Base-by-base conservation (phyloP, 2,329 filamentous ascomycete genomes). In the Akanthomyces dipterigenus region DNA sequence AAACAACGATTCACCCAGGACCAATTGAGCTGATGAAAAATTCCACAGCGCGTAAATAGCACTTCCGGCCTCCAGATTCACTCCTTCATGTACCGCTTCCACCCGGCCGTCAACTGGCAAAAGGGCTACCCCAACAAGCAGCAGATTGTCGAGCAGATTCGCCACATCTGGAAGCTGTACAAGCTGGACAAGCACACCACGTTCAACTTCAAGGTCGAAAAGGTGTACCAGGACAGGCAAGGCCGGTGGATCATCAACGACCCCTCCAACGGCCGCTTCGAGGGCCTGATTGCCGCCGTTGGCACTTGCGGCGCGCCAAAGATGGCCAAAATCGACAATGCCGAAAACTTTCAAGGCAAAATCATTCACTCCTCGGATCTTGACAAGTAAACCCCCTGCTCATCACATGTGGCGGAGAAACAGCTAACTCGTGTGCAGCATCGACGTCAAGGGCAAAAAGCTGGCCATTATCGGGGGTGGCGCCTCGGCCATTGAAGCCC, bases 51-150 rank as follows among this genome's bases (percentile, higher is more conserved):
- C 72, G 89, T 95, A 45, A 93, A 95, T 76, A 89, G 89, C 56
- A 93, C 89, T 0, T 93, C 89, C 0, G 85, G 89, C 18, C 81
- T 96, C 0, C 90, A 95, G 69, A 93, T 96, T 24, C 90, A 96
- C 71, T 90, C 87, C 22, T 73, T 93, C 62, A 95, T 95, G 90
- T 96, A 93, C 72, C 84, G 91, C 24, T 96, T 96, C 71, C 89
- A 93, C 66, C 91, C 91, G 0, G 89, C 88, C 0, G 84, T 96
- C 1, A 80, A 83, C 63, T 96, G 89, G 86, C 78, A 83, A 38
- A 77, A 80, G 34, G 89, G 89, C n/a, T 96, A 96, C 69, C 91
- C 91, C 0, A 82, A 87, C 63, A 86, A 89, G 55, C 77, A 88
- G 65, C 85, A 93, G 72, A 95, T 96, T 63, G 79, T 93, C 48